Evolutionary conservation across 371 early-diverging fungal species (phyloP).

Genomic region (Apophysomyces ossiformis): DNA sequence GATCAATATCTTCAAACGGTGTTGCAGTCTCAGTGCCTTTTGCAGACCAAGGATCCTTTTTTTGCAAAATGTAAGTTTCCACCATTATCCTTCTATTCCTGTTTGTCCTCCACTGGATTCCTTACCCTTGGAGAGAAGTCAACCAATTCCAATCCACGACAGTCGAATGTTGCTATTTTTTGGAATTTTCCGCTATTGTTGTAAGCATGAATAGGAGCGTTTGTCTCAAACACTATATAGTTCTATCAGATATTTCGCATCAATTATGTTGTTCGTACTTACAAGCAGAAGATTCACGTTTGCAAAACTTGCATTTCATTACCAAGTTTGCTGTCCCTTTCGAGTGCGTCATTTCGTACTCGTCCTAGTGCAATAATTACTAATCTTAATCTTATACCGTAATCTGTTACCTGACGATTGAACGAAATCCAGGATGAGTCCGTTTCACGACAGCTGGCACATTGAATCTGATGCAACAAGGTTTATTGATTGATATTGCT

Average conservation of each 20-base stretch:
- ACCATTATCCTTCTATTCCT: neutral
- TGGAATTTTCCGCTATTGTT: conserved; percentile 63
- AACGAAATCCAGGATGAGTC: conserved; percentile 79
- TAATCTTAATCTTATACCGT: neutral
- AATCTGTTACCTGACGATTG: conserved; percentile 40
- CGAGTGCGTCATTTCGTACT: conserved; percentile 52
- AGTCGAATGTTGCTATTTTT: conserved; percentile 76
- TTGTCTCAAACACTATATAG: conserved; percentile 59
- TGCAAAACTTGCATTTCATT: conserved; percentile 94
- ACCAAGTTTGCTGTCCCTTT: conserved; percentile 88
- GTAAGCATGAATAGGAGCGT: conserved; percentile 64
- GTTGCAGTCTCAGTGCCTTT: conserved; percentile 76
- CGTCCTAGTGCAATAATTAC: conserved; percentile 23
- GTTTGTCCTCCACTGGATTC: neutral
- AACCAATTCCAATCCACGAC: conserved; percentile 86
- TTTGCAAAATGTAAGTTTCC: neutral
- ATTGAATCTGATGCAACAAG: conserved; percentile 61
- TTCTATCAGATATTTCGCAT: conserved; percentile 5
- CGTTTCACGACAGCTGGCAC: conserved; percentile 83
- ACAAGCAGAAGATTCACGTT: conserved; percentile 77
- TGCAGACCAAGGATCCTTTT: conserved; percentile 77
- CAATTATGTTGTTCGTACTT: conserved; percentile 22
- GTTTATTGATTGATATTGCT: neutral
- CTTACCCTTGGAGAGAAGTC: conserved; percentile 78
- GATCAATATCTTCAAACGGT: conserved; percentile 79